Evolutionary conservation across 192 early-diverging fungal species (phyloP).

Genomic region (Blastocladiella britannica): DNA sequence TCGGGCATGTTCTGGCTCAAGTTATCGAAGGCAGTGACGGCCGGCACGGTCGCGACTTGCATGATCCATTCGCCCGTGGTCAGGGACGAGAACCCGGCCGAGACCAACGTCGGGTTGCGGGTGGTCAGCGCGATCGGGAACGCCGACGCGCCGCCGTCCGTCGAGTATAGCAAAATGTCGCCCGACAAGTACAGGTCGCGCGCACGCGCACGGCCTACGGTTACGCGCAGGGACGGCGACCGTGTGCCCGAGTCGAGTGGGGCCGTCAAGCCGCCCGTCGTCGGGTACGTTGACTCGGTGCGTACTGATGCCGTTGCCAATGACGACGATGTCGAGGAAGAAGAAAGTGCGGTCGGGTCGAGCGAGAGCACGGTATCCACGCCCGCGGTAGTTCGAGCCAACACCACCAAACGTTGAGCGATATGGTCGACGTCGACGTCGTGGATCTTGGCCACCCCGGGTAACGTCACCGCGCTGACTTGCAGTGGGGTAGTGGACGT

Average conservation of each 20-base stretch:
- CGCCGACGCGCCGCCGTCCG: not conserved
- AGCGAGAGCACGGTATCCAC: not conserved
- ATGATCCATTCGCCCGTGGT: not conserved
- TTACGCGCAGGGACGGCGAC: not conserved
- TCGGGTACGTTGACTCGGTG: not conserved
- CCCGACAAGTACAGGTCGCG: not conserved
- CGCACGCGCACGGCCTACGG: not conserved
- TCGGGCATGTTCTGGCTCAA: no score
- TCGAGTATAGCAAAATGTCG: not conserved
- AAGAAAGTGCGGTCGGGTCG: not conserved
- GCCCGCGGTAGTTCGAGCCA: not conserved
- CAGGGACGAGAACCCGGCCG: not conserved
- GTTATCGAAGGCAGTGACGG: no score
- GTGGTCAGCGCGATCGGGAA: not conserved
- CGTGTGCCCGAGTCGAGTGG: not conserved
- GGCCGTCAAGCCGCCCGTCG: not conserved
- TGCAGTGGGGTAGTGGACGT: not conserved
- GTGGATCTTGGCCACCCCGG: not conserved
- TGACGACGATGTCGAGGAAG: not conserved
- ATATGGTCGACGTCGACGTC: not conserved
- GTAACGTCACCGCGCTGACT: not conserved
- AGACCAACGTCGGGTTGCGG: not conserved
- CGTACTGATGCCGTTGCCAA: not conserved
- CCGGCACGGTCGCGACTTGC: not conserved
- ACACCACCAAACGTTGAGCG: not conserved